These are phyloP conservation scores for Pseudocercospora eumusae DNA, from an alignment of 2,329 filamentous ascomycete species.

Conservation along the genomic window DNA sequence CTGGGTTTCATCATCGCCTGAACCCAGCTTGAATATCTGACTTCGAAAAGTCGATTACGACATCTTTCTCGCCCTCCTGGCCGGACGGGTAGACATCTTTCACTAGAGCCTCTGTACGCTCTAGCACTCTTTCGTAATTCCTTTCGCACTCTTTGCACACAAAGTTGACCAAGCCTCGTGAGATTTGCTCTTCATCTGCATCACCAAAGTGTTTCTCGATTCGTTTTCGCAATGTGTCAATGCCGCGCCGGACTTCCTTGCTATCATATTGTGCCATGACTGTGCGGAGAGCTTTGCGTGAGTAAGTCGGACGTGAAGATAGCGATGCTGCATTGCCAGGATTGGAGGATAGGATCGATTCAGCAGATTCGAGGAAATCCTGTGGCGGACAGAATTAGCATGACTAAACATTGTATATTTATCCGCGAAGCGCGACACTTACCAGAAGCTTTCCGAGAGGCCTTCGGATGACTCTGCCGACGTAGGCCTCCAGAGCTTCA, in stretches of 20 bases:
- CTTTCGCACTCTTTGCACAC: conserved; percentile 62
- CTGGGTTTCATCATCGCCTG: conserved; percentile 29
- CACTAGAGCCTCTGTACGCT: conserved; percentile 49
- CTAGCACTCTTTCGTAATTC: conserved; percentile 57
- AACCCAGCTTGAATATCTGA: conserved; percentile 41
- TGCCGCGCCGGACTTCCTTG: conserved; percentile 85
- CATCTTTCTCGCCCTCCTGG: conserved; percentile 44
- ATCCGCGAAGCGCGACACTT: conserved; percentile 31
- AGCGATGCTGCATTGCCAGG: conserved; percentile 59
- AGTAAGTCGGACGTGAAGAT: conserved; percentile 78
- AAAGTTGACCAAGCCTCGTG: conserved; percentile 59
- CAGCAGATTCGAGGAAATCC: conserved; percentile 88
- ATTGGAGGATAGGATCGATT: conserved; percentile 62
- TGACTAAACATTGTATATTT: not conserved
- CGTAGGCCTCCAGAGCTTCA: conserved; percentile 85
- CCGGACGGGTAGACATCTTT: conserved; percentile 46
- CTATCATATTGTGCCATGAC: conserved; percentile 75
- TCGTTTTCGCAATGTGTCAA: conserved; percentile 74
- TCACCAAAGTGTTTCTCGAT: conserved; percentile 98
- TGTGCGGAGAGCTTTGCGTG: conserved; percentile 81
- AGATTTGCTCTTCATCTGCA: conserved; percentile 71
- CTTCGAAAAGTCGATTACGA: conserved; percentile 44
- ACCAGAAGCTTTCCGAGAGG: conserved; percentile 82
- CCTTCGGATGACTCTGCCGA: conserved; percentile 82
- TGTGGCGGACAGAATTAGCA: conserved; percentile 32